These are phyloP conservation scores for Olyra latifolia DNA, from an alignment of 176 grass and related monocot species.

Conservation along the genomic window DNA sequence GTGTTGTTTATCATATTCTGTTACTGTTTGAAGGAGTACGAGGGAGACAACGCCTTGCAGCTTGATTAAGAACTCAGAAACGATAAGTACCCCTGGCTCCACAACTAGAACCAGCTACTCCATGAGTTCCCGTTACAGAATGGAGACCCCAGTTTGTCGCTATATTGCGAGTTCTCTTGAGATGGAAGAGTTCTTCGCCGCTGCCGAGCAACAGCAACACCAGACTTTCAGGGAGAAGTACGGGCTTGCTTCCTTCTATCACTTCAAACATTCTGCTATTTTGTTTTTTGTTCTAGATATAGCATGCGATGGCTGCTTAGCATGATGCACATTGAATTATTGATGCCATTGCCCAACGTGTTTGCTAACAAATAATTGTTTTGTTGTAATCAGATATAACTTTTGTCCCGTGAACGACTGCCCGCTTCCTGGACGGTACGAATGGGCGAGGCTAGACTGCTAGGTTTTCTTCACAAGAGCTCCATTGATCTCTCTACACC, in stretches of 20 bases:
- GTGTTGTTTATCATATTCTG: neutral
- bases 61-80: constrained; percentile 59
- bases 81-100: constrained; percentile 62
- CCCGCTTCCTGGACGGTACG: constrained; percentile 59
- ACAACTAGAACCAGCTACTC: constrained; percentile 52
- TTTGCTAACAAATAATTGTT: neutral
- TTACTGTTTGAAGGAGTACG: constrained; percentile 39
- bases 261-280: neutral
- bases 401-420: constrained; percentile 55
- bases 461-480: constrained; percentile 27
- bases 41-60: constrained; percentile 77
- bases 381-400: constrained; percentile 56
- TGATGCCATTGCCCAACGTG: neutral
- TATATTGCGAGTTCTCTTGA: constrained; percentile 53
- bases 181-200: constrained; percentile 74
- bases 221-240: constrained; percentile 64
- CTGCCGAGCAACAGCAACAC: constrained; percentile 51
- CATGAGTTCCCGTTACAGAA: constrained; percentile 23
- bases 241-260: neutral
- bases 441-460: constrained; percentile 64
- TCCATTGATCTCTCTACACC: constrained; percentile 28
- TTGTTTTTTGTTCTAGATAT: neutral
- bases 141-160: constrained; percentile 14
- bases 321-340: neutral
- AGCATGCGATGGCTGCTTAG: neutral